Conservation (phyloP, 306 rosid species). For the Cucurbita ficifolia region DNA sequence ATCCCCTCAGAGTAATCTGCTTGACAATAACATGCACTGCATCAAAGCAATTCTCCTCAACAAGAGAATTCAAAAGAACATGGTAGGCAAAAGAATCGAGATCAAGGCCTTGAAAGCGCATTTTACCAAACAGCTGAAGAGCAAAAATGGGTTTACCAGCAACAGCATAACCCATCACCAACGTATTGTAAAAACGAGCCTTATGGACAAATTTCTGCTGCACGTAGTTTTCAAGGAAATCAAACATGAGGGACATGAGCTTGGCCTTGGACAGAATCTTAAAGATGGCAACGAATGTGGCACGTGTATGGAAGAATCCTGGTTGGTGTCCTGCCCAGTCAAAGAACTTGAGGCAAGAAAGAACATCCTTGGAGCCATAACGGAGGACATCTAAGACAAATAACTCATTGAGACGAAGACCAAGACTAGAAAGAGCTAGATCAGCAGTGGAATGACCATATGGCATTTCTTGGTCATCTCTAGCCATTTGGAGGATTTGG, state of each 20-base stretch:
- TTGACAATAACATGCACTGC: conserved; percentile 25
- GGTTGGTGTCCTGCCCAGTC: conserved; percentile 84
- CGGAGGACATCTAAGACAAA: conserved; percentile 50
- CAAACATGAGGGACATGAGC: conserved; percentile 32
- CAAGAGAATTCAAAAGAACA: conserved; percentile 41
- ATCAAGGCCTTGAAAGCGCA: conserved; percentile 68
- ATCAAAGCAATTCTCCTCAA: conserved; percentile 30
- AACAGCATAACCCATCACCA: conserved; percentile 66
- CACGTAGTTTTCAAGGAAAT: conserved; percentile 24
- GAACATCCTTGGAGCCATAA: conserved; percentile 24
- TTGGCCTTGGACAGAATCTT: conserved; percentile 39
- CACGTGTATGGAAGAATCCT: conserved; percentile 40
- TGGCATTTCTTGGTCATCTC: conserved; percentile 7
- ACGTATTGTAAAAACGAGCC: conserved; percentile 33
- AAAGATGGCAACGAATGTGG: conserved; percentile 43
- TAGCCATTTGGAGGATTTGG: conserved; percentile 19
- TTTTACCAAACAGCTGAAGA: conserved; percentile 45
- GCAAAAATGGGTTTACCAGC: conserved; percentile 55
- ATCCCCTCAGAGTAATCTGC: conserved; percentile 42
- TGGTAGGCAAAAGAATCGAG: conserved; percentile 41
- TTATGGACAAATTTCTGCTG: not conserved
- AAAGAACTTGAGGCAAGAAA: conserved; percentile 68
- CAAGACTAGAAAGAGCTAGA: conserved; percentile 31
- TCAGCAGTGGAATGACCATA: conserved; percentile 13
- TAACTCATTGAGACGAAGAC: conserved; percentile 28